Base-by-base conservation (phyloP, 345 rosid species). In the Rubroshorea leprosula region DNA sequence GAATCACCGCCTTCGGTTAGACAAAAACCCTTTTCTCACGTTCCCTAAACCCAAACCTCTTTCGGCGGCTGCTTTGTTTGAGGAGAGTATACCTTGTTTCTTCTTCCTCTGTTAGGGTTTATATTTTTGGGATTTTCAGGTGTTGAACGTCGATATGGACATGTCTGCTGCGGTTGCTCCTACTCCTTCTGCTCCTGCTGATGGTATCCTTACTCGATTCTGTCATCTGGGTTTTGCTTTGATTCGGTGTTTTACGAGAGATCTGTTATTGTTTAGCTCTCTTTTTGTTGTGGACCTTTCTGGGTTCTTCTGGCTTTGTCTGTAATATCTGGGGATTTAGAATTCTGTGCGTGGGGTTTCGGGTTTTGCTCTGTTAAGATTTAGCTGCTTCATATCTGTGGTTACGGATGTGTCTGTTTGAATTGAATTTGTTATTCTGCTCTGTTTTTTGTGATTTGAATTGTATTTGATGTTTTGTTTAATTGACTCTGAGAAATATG, bases 131-230 rank as follows among this genome's bases (percentile, higher is more conserved):
- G 67, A 26, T 23, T 50, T 57, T 20, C 24, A 23, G 74, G 65
- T 67, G 71, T 72, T 60, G 63, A 56, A 31, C 27, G 60, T 38
- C 65, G 29, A 60, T 51, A 58, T 20, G 15, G 17, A 58, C 75
- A 89, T 89, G 97, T 85, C 91, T n/a, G 71, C 80, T 56, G 59
- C 84, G 55, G 89, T 82, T 55, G 71, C 83, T 72, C 72, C 84
- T n/a, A n/a, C n/a, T n/a, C n/a, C n/a, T n/a, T n/a, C n/a, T n/a
- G n/a, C n/a, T 19, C 54, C 84, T 58, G 74, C 88, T 50, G 94
- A 89, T 68, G 78, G 97, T 89, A 89, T 89, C 91, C 95, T 85
- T 71, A 55, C 6, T 51, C 43, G 13, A 54, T 64, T 63, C 51
- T 22, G 0, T 48, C 46, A 45, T 66, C 61, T 65, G 46, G 41